phyloP scores from a whole-genome alignment of 2,329 filamentous ascomycete genomes.

The Microdochium trichocladiopsis region DNA sequence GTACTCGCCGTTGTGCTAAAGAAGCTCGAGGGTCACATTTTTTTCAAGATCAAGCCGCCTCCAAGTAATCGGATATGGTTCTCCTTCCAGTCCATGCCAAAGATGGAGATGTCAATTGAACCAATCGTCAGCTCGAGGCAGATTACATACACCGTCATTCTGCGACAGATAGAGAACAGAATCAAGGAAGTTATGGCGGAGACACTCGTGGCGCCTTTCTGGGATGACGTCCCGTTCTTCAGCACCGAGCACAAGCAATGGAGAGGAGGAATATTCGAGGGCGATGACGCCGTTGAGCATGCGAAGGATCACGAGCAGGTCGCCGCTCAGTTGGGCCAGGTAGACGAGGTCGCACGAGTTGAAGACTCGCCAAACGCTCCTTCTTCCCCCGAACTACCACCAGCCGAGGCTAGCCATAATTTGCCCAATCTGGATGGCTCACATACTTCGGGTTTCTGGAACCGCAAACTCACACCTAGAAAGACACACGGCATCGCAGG shows the following conservation, averaged over 20 bases:
- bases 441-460: conserved; percentile 36
- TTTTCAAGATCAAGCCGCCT: conserved; percentile 86
- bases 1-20: conserved; percentile 80
- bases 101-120: conserved; percentile 89
- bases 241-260: conserved; percentile 70
- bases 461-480: conserved; percentile 19
- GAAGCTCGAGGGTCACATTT: conserved; percentile 74
- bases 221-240: conserved; percentile 93
- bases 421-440: conserved; percentile 34
- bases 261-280: conserved; percentile 76
- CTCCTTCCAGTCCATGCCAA: conserved; percentile 87
- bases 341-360: conserved; percentile 36
- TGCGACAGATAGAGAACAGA: conserved; percentile 87
- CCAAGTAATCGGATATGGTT: conserved; percentile 97
- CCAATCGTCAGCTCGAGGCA: conserved; percentile 92
- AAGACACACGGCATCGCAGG: background rate
- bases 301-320: conserved; percentile 27
- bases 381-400: conserved; percentile 27
- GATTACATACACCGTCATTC: conserved; percentile 88
- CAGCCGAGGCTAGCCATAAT: conserved; percentile 50
- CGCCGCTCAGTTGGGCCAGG: conserved; percentile 36
- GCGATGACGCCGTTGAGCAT: conserved; percentile 39
- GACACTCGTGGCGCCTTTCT: conserved; percentile 85
- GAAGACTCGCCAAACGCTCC: conserved; percentile 30
- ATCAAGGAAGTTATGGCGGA: conserved; percentile 93